These are phyloP conservation scores for Rutstroemia sp. DNA, from an alignment of 2,329 filamentous ascomycete genomes.

Conservation along the genomic window DNA sequence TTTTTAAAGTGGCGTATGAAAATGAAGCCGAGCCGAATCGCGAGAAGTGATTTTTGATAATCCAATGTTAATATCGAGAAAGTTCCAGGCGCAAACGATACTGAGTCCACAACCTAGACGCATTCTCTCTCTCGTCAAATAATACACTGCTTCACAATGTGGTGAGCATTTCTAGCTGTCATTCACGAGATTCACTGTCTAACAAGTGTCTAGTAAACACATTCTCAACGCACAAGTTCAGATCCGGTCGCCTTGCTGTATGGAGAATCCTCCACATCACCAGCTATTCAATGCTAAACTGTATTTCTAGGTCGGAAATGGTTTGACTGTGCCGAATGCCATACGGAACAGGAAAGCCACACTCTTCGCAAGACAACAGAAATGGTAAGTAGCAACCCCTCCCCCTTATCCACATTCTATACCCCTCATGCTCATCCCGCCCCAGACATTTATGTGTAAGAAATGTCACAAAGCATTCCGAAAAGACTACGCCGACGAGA, in stretches of 20 bases:
- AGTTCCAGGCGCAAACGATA: not conserved
- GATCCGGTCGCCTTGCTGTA: constrained; percentile 94
- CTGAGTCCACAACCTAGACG: not conserved
- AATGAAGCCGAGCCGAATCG: too few relatives aligned
- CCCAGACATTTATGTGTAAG: constrained; percentile 80
- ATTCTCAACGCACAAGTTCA: constrained; percentile 95
- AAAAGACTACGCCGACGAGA: constrained; percentile 75
- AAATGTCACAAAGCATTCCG: constrained; percentile 99
- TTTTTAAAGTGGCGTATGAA: too few relatives aligned
- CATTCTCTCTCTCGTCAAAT: not conserved
- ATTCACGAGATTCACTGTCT: constrained; percentile 4
- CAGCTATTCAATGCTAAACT: constrained; percentile 2
- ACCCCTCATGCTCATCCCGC: not conserved
- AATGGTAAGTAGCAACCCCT: constrained; percentile 66
- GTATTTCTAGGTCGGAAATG: constrained; percentile 69
- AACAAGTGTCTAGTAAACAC: constrained; percentile 66
- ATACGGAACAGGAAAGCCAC: constrained; percentile 74
- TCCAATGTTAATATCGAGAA: not conserved
- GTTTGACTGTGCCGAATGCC: constrained; percentile 98
- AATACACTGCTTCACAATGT: constrained; percentile 19
- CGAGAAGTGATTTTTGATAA: not conserved
- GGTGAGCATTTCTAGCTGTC: constrained; percentile 16
- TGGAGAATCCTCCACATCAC: constrained; percentile 27
- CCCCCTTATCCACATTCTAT: constrained; percentile 2
- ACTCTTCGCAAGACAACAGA: constrained; percentile 69